A percentile compares a stretch with the other conserved stretches of the same genome.
Conservation (phyloP, 768 basidiomycete species). For the Rhizopogon sp. region DNA sequence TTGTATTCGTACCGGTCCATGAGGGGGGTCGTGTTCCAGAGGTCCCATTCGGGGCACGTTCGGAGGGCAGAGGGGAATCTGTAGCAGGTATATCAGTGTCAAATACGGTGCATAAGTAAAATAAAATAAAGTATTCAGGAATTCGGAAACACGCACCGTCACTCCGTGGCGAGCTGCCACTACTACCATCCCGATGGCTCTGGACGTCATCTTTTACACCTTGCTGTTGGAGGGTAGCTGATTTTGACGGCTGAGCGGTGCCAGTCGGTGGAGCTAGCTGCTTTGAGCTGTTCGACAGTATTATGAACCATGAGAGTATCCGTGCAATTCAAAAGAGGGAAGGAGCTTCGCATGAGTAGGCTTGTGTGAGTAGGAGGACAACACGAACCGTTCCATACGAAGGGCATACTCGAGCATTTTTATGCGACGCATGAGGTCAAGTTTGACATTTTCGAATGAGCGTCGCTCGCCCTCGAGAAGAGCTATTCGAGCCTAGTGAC, state of each 20-base stretch:
- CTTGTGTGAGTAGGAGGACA: slow-evolving; percentile 6
- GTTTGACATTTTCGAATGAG: slow-evolving; percentile 95
- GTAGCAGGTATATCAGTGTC: not conserved
- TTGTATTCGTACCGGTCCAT: slow-evolving; percentile 48
- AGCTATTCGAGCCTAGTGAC: slow-evolving; percentile 84
- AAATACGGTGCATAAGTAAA: slow-evolving; percentile 10
- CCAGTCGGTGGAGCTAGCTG: slow-evolving; percentile 58
- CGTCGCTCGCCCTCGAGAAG: slow-evolving; percentile 95
- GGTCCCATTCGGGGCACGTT: slow-evolving; percentile 63
- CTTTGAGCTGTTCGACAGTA: slow-evolving; percentile 55
- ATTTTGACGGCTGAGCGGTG: slow-evolving; percentile 61
- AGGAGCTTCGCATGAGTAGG: slow-evolving; percentile 1
- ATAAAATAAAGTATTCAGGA: not conserved
- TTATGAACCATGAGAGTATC: slow-evolving; percentile 24
- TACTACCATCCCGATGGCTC: slow-evolving; percentile 75
- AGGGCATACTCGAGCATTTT: slow-evolving; percentile 99
- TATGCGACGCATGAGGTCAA: slow-evolving; percentile 92
- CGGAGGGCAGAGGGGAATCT: slow-evolving; percentile 74
- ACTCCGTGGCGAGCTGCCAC: slow-evolving; percentile 79
- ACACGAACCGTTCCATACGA: slow-evolving; percentile 87
- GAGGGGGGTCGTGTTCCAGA: slow-evolving; percentile 49
- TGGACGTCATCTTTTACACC: slow-evolving; percentile 68
- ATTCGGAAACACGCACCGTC: slow-evolving; percentile 49
- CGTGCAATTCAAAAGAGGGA: not conserved
- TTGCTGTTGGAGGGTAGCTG: slow-evolving; percentile 50